Percentiles rank a stretch among this genome's conserved stretches.
phyloP scores from a whole-genome alignment of 345 rosid genomes.

The Heritiera littoralis region DNA sequence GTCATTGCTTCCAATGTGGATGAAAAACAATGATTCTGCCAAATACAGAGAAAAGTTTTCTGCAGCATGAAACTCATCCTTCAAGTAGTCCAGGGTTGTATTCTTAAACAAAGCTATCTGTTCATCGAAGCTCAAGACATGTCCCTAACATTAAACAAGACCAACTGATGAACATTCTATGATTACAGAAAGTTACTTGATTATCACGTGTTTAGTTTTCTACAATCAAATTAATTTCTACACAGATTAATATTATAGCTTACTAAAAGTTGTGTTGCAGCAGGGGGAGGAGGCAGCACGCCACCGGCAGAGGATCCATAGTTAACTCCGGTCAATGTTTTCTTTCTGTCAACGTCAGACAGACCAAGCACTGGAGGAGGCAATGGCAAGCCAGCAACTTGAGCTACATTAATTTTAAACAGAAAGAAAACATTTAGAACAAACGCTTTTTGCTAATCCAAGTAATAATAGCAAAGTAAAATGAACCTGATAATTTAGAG shows the following conservation, averaged over 20 bases:
- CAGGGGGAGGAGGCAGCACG: neutral
- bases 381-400: neutral
- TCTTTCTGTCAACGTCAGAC: neutral
- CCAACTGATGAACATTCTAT: neutral
- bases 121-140: neutral
- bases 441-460: neutral
- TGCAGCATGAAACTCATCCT: neutral
- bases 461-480: too few species aligned
- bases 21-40: neutral
- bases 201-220: neutral
- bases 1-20: constrained; percentile 2
- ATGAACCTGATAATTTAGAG: too few species aligned
- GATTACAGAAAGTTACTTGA: neutral
- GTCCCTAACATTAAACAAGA: neutral
- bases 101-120: neutral
- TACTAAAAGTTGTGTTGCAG: neutral
- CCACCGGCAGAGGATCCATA: neutral
- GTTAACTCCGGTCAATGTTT: neutral
- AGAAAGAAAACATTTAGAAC: neutral
- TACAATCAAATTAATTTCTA: too few species aligned
- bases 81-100: neutral
- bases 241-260: too few species aligned
- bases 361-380: neutral
- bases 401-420: neutral
- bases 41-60: neutral